phyloP scores from a whole-genome alignment of 2,329 filamentous ascomycete species.

The Alternaria sp. region DNA sequence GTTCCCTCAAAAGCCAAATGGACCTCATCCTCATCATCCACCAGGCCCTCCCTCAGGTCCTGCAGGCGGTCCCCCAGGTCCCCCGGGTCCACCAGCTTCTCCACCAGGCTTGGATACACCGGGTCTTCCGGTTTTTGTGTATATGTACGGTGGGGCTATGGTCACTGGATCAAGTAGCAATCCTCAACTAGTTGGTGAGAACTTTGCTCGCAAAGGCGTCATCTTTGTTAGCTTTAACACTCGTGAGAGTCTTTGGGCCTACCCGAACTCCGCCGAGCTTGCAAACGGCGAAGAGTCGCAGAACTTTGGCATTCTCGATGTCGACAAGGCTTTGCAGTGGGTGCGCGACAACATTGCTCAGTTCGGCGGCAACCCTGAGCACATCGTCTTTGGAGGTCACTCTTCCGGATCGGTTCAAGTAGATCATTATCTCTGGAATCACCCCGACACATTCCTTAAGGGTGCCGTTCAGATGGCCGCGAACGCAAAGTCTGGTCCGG shows the following conservation, averaged over 20 bases:
- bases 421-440: constrained; percentile 39
- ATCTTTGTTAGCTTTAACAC: constrained; percentile 40
- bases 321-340: constrained; percentile 51
- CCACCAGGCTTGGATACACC: constrained; percentile 6
- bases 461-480: constrained; percentile 38
- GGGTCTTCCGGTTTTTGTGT: constrained; percentile 49
- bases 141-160: constrained; percentile 57
- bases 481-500: constrained; percentile 37
- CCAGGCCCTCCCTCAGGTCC: neutral
- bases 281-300: constrained; percentile 24
- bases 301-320: constrained; percentile 51
- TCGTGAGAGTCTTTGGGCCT: constrained; percentile 51
- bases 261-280: constrained; percentile 53
- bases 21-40: constrained; percentile 8
- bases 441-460: constrained; percentile 30
- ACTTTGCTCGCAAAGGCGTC: constrained; percentile 40
- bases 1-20: constrained; percentile 3
- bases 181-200: constrained; percentile 54
- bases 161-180: constrained; percentile 54
- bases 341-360: constrained; percentile 47
- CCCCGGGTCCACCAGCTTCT: neutral
- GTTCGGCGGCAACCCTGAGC: constrained; percentile 55
- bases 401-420: constrained; percentile 39
- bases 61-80: neutral
- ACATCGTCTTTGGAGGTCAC: constrained; percentile 55